Evolutionary conservation across 1,139 yeast genomes (phyloP).

Genomic region (Saccharomyces hybrid): DNA sequence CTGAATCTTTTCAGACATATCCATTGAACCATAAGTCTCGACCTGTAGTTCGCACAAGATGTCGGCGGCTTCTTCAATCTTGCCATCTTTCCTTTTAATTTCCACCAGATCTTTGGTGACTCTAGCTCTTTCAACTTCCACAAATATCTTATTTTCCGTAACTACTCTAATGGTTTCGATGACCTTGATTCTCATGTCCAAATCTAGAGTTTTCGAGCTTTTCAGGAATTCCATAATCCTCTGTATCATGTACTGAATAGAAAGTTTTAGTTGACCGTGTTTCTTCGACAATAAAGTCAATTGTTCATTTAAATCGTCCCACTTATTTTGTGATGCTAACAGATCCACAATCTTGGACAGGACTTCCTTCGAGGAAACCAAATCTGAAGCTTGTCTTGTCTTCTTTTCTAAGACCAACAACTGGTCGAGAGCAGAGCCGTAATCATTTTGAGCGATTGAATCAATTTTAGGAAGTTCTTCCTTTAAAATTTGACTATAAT

Average conservation of each 20-base stretch:
- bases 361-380: conserved; percentile 82
- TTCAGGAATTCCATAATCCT: conserved; percentile 54
- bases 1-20: conserved; percentile 79
- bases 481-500: conserved; percentile 73
- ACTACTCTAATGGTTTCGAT: conserved; percentile 77
- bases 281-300: conserved; percentile 78
- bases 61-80: conserved; percentile 84
- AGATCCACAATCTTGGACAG: conserved; percentile 62
- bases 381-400: conserved; percentile 90
- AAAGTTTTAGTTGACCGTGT: conserved; percentile 90
- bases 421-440: conserved; percentile 69
- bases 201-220: conserved; percentile 43
- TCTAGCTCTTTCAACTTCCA: conserved; percentile 92
- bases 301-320: conserved; percentile 79
- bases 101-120: conserved; percentile 78
- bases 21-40: conserved; percentile 96
- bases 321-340: conserved; percentile 53
- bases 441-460: conserved; percentile 47
- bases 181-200: conserved; percentile 62
- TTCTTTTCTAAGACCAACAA: conserved; percentile 81
- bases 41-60: conserved; percentile 90
- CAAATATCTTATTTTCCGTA: conserved; percentile 89
- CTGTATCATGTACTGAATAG: conserved; percentile 74
- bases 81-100: conserved; percentile 57
- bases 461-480: conserved; percentile 82